These are phyloP conservation scores for Geotrichum aggregatum DNA, from an alignment of 1,139 yeast species.

Conservation along the genomic window DNA sequence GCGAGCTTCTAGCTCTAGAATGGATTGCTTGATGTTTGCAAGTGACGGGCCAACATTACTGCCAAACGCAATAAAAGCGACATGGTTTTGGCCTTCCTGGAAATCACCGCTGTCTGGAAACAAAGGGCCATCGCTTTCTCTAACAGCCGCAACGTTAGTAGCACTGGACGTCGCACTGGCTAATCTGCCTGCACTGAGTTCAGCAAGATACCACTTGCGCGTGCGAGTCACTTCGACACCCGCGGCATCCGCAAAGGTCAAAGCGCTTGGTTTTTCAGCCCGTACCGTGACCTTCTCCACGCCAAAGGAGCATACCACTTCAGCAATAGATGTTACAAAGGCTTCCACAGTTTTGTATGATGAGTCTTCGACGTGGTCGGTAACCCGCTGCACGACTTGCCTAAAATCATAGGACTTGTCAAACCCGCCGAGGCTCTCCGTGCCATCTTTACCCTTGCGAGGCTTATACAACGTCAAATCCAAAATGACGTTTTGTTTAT, in stretches of 20 bases:
- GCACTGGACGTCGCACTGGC: constrained; percentile 7
- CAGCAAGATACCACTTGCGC: constrained; percentile 36
- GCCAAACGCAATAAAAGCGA: constrained; percentile 81
- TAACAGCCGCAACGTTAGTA: background rate
- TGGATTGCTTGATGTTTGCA: constrained; percentile 55
- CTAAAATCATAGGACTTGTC: constrained; percentile 34
- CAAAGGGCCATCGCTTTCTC: constrained; percentile 3
- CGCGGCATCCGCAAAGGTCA: constrained; percentile 81
- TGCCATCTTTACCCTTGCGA: too few species aligned
- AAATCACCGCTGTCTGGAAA: constrained; percentile 10
- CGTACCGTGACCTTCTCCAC: constrained; percentile 49
- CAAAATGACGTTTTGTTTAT: constrained; percentile 68
- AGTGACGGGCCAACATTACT: constrained; percentile 76
- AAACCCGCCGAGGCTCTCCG: constrained; percentile 31
- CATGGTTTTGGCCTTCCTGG: constrained; percentile 40
- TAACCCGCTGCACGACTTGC: constrained; percentile 35
- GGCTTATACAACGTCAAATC: constrained; percentile 47
- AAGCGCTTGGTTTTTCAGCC: constrained; percentile 84
- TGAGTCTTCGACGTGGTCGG: constrained; percentile 62
- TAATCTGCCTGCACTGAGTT: constrained; percentile 17
- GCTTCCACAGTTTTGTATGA: constrained; percentile 93
- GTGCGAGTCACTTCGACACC: constrained; percentile 70
- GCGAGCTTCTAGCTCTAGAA: constrained; percentile 45
- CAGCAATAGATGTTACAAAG: constrained; percentile 69
- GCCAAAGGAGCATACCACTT: constrained; percentile 48